These are phyloP conservation scores for Dryadomyces quercivorus DNA, from an alignment of 2,329 filamentous ascomycete genomes.

Conservation along the genomic window DNA sequence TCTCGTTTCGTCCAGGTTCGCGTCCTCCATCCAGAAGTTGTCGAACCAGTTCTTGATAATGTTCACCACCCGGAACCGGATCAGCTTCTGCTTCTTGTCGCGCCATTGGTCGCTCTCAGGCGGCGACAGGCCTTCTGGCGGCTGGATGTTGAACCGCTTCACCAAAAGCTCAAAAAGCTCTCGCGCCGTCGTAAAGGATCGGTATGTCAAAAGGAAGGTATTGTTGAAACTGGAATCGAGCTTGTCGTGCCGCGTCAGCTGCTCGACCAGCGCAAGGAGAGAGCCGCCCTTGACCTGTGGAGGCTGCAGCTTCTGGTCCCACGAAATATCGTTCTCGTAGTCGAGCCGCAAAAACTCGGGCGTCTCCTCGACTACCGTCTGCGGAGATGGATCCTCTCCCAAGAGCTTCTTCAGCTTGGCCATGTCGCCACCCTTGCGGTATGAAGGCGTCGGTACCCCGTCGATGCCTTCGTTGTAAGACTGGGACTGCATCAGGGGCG, in stretches of 20 bases:
- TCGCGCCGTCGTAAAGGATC: slow-evolving; percentile 81
- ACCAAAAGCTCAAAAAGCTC: slow-evolving; percentile 91
- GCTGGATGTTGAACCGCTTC: slow-evolving; percentile 83
- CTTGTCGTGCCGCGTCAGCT: slow-evolving; percentile 90
- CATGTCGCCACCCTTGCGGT: slow-evolving; percentile 47
- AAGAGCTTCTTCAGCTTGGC: slow-evolving; percentile 56
- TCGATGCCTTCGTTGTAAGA: slow-evolving; percentile 53
- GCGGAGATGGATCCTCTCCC: slow-evolving; percentile 48
- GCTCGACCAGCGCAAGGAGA: slow-evolving; percentile 78
- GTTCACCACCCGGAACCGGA: slow-evolving; percentile 91
- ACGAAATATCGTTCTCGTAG: slow-evolving; percentile 78
- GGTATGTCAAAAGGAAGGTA: slow-evolving; percentile 92
- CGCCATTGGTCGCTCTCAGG: slow-evolving; percentile 78
- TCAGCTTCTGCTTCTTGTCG: slow-evolving; percentile 89
- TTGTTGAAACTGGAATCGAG: slow-evolving; percentile 93
- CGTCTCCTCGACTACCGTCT: slow-evolving; percentile 53
- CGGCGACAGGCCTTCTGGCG: slow-evolving; percentile 65
- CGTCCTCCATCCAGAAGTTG: slow-evolving; percentile 96
- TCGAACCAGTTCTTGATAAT: slow-evolving; percentile 98
- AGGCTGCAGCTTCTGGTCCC: slow-evolving; percentile 68
- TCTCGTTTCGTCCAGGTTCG: slow-evolving; percentile 62
- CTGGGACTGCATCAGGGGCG: slow-evolving; percentile 40
- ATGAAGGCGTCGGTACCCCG: slow-evolving; percentile 27
- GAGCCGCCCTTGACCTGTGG: slow-evolving; percentile 81
- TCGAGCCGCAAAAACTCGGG: slow-evolving; percentile 80